Conservation (phyloP, 345 rosid genomes). For the Anacardium occidentale region DNA sequence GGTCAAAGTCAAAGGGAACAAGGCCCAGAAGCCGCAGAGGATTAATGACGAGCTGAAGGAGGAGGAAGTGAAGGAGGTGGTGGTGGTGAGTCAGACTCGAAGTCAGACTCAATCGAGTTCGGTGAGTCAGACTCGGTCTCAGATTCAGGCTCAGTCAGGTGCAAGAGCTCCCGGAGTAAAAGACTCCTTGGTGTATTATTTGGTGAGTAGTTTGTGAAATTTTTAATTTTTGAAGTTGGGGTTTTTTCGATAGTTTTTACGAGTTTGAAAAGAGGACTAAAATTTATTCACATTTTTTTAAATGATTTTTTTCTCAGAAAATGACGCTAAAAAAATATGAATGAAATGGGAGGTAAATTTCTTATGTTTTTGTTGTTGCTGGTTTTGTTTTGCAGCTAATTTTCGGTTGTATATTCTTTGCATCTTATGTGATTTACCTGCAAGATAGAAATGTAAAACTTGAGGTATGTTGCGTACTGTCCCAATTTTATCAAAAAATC, state of each 20-base stretch:
- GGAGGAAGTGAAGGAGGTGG: constrained; percentile 30
- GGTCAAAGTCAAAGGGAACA: constrained; percentile 32
- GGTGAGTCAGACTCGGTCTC: constrained; percentile 23
- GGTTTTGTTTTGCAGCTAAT: constrained; percentile 52
- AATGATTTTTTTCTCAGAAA: too few relatives aligned
- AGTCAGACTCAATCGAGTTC: constrained; percentile 21
- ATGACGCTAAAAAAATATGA: neutral
- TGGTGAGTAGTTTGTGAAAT: constrained; percentile 31
- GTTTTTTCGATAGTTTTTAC: neutral
- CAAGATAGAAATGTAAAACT: constrained; percentile 46
- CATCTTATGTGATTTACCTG: constrained; percentile 50
- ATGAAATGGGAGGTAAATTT: neutral
- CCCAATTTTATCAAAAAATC: neutral
- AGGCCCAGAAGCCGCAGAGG: constrained; percentile 24
- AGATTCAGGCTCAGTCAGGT: constrained; percentile 25
- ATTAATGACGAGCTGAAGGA: constrained; percentile 4
- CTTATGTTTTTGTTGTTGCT: neutral
- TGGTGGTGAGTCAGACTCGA: constrained; percentile 24
- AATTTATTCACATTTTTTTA: too few relatives aligned
- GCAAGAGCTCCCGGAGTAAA: constrained; percentile 36
- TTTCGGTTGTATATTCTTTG: constrained; percentile 46
- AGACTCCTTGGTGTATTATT: constrained; percentile 29
- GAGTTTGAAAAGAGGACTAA: neutral
- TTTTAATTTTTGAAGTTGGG: neutral
- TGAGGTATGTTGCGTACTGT: constrained; percentile 45